A percentile compares a stretch with the other conserved stretches of the same genome.
These are phyloP conservation scores for Leccinum angustisporum DNA, from an alignment of 1,284 basidiomycete genomes.

Conservation along the genomic window DNA sequence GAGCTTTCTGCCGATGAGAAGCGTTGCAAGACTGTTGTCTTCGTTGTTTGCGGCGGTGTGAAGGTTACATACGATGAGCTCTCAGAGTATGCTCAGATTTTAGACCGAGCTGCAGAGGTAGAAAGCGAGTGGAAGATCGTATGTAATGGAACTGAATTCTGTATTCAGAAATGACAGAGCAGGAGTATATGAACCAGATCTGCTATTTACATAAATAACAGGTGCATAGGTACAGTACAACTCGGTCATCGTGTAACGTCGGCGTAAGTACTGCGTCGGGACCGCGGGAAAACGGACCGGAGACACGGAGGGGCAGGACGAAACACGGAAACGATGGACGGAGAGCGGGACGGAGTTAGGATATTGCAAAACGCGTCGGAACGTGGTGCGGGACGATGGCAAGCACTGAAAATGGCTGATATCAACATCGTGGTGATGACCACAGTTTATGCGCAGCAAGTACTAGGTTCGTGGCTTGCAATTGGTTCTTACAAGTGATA, in stretches of 20 bases:
- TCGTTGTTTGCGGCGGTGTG: conserved; percentile 37
- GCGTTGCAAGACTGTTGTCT: conserved; percentile 28
- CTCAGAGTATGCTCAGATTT: conserved; percentile 42
- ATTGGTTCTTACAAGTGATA: neutral
- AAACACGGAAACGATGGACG: no score
- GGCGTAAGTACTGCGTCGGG: no score
- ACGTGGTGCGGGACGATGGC: no score
- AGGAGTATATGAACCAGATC: neutral
- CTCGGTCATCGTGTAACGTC: no score
- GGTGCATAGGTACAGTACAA: neutral
- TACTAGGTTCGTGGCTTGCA: neutral
- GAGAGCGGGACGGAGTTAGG: no score
- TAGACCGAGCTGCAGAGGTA: conserved; percentile 36
- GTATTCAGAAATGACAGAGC: conserved; percentile 25
- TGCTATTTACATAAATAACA: neutral
- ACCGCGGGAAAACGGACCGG: no score
- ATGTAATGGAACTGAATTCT: conserved; percentile 39
- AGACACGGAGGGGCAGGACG: no score
- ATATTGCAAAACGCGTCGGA: no score
- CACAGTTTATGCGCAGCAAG: neutral
- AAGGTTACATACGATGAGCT: conserved; percentile 60
- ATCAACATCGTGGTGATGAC: conserved; percentile 53
- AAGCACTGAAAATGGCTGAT: no score
- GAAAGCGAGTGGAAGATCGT: conserved; percentile 38
- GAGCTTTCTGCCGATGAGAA: conserved; percentile 37